phyloP scores from a whole-genome alignment of 495 filamentous ascomycete genomes.

The Trypethelium eluteriae region DNA sequence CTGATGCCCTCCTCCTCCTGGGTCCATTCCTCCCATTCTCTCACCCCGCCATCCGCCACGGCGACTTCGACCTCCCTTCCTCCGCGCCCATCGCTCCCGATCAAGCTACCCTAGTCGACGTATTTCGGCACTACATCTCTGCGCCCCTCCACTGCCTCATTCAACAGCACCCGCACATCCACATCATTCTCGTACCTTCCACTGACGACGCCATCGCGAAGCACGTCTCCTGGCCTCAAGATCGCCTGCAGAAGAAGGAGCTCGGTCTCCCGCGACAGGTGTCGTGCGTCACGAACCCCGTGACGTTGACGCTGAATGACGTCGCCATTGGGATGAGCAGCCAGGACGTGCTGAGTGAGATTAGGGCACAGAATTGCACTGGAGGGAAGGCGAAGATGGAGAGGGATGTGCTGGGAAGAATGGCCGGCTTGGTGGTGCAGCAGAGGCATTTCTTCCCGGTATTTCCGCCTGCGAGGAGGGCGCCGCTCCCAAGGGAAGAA shows the following conservation, averaged over 20 bases:
- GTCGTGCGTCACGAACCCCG: constrained; percentile 76
- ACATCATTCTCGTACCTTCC: constrained; percentile 74
- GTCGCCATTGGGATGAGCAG: constrained; percentile 67
- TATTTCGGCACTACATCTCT: constrained; percentile 75
- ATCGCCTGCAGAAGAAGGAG: constrained; percentile 60
- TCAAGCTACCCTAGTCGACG: constrained; percentile 65
- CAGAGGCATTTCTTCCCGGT: constrained; percentile 86
- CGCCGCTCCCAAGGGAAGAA: constrained; percentile 51
- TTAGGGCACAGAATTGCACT: constrained; percentile 68
- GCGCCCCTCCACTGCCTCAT: constrained; percentile 57
- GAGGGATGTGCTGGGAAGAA: constrained; percentile 54
- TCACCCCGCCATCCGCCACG: constrained; percentile 79
- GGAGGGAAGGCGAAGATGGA: constrained; percentile 46
- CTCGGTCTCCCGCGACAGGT: constrained; percentile 69
- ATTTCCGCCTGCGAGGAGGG: constrained; percentile 67
- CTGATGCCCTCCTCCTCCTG: constrained; percentile 71
- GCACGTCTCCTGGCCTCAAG: constrained; percentile 88
- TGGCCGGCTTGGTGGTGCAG: constrained; percentile 67
- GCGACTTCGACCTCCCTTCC: constrained; percentile 83
- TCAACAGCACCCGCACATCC: constrained; percentile 62
- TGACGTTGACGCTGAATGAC: constrained; percentile 81
- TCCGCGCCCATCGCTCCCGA: constrained; percentile 62
- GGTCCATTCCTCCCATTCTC: constrained; percentile 88
- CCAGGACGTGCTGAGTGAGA: constrained; percentile 73
- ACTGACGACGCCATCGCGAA: constrained; percentile 76